A percentile compares a stretch with the other conserved stretches of the same genome.
phyloP scores from a whole-genome alignment of 805 yeast genomes.

The Grigorovia yakushimaensis region DNA sequence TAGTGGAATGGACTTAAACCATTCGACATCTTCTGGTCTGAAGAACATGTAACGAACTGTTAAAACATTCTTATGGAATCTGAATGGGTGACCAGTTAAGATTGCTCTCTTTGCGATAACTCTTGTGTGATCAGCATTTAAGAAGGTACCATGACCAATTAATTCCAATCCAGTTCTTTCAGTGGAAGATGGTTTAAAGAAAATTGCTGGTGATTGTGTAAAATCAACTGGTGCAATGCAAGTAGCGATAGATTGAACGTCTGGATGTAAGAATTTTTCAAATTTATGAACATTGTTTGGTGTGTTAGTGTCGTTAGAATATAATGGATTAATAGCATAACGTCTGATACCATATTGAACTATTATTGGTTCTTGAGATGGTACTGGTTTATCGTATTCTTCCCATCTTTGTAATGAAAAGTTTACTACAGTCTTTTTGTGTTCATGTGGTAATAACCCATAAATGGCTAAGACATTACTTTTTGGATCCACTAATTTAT shows the following conservation, averaged over 20 bases:
- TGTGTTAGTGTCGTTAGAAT: slow-evolving; percentile 66
- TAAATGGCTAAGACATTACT: slow-evolving; percentile 52
- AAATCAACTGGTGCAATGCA: slow-evolving; percentile 81
- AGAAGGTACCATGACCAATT: slow-evolving; percentile 83
- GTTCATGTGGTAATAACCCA: slow-evolving; percentile 76
- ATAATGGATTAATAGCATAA: slow-evolving; percentile 69
- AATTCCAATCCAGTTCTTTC: slow-evolving; percentile 47
- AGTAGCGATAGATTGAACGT: slow-evolving; percentile 66
- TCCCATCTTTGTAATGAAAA: slow-evolving; percentile 82
- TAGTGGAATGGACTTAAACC: slow-evolving; percentile 84
- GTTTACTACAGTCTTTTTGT: slow-evolving; percentile 73
- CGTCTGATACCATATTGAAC: slow-evolving; percentile 94
- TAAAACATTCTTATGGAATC: slow-evolving; percentile 85
- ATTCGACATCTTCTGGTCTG: slow-evolving; percentile 76
- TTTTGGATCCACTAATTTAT: slow-evolving; percentile 35
- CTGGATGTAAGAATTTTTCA: slow-evolving; percentile 76
- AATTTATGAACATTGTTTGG: slow-evolving; percentile 81
- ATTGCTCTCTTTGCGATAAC: slow-evolving; percentile 80
- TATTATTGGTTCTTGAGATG: slow-evolving; percentile 68
- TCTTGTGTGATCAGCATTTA: slow-evolving; percentile 77
- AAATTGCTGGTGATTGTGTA: slow-evolving; percentile 75
- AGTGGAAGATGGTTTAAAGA: slow-evolving; percentile 50
- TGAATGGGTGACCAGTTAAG: slow-evolving; percentile 89
- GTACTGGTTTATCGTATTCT: slow-evolving; percentile 75
- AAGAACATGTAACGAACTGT: slow-evolving; percentile 97